Evolutionary conservation across 1,284 basidiomycete genomes (phyloP), one percentile per base, ranked within the genome.

Genomic region (Papiliotrema laurentii): DNA sequence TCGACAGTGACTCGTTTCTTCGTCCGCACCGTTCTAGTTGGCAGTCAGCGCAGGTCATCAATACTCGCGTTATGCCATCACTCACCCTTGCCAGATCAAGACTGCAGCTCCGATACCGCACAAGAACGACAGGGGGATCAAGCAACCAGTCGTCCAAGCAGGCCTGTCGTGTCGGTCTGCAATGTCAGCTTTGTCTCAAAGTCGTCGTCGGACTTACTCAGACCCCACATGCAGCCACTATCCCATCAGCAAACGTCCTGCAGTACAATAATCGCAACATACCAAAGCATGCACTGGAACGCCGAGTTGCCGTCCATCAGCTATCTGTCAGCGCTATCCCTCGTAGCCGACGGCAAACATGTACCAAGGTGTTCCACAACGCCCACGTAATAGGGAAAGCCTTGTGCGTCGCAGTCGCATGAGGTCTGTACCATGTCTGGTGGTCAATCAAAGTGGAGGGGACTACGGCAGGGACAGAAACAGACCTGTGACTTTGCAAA

Each of bases 341-440:
- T 60, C 51, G 54, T 55, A 14, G 51, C 9, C 30, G 16, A 48
- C 10, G 24, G 24, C 31, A 1, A 24, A 25, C n/a, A 63, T 65
- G 42, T 43, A 69, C 66, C 13, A 71, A 60, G 2, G 69, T 72
- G 47, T 72, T 74, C 64, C 66, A 70, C 18, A 75, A 47, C 22
- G 59, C 78, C 64, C 71, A 83, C 80, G 78, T 80, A 65, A 89
- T 86, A 5, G 86, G 84, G 68, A 91, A 91, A 5, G 88, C 87
- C 43, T 83, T 76, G 68, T 92, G 89, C 0, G 89, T 90, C 48
- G 84, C 83, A 4, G 87, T 91, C 35, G 86, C 88, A 69, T 91
- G 87, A 6, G 88, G 83, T 35, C 86, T 78, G 71, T 93, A 93
- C 87, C 89, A 93, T 0, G 87, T 89, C 72, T 87, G 82, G 2